Conservation (phyloP, 2,329 filamentous ascomycete species). For the Aureobasidium sp. region DNA sequence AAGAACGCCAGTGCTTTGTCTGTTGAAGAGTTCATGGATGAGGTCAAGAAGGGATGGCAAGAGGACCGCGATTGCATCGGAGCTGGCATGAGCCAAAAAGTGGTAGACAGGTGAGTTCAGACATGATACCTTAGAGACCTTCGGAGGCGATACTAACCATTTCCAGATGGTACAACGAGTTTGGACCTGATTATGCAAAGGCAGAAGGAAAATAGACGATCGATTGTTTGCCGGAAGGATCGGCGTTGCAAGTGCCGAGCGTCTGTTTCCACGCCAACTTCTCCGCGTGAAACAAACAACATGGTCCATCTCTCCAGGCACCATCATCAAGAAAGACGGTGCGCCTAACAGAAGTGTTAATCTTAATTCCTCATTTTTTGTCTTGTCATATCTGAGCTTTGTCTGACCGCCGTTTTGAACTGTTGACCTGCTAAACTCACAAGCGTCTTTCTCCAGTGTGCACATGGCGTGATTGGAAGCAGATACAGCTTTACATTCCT, state of each 20-base stretch:
- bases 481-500: constrained; percentile 10
- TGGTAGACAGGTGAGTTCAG: constrained; percentile 32
- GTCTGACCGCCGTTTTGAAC: background rate
- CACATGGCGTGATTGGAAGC: background rate
- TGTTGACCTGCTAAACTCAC: background rate
- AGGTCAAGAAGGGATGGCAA: constrained; percentile 40
- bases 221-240: background rate
- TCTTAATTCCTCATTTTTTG: background rate
- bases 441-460: constrained; percentile 2
- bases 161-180: constrained; percentile 25
- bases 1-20: constrained; percentile 43
- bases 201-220: constrained; percentile 18
- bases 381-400: constrained; percentile 1
- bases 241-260: background rate
- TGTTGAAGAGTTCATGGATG: constrained; percentile 50
- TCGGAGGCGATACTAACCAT: background rate
- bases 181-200: constrained; percentile 23
- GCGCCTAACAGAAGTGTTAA: background rate
- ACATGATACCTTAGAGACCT: background rate
- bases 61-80: constrained; percentile 44
- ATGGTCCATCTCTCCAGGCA: background rate
- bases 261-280: constrained; percentile 1
- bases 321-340: constrained; percentile 2
- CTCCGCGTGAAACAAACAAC: constrained; percentile 11
- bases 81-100: constrained; percentile 37